Conservation (phyloP, 2,329 filamentous ascomycete species). For the Ophidiomyces ophidiicola region DNA sequence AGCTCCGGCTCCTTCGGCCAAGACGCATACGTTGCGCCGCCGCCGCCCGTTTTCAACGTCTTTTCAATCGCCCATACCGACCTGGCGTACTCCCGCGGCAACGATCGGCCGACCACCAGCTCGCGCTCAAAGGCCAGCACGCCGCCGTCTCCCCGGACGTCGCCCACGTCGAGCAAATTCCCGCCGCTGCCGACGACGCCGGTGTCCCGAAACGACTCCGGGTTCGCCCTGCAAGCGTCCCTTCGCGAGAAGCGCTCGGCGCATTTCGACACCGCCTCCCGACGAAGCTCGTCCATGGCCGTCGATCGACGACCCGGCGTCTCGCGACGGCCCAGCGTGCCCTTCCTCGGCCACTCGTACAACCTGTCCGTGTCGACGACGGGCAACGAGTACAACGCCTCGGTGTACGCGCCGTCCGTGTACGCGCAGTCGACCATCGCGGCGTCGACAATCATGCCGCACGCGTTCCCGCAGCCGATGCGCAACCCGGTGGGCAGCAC, state of each 20-base stretch:
- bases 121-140: conserved; percentile 42
- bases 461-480: conserved; percentile 23
- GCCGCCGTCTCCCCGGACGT: conserved; percentile 43
- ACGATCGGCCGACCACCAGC: conserved; percentile 67
- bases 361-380: conserved; percentile 36
- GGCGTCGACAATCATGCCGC: conserved; percentile 41
- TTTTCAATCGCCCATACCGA: conserved; percentile 68
- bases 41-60: conserved; percentile 73
- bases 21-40: conserved; percentile 44
- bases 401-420: conserved; percentile 36
- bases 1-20: conserved; percentile 75
- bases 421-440: conserved; percentile 41
- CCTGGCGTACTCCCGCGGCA: conserved; percentile 34
- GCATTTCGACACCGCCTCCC: conserved; percentile 70
- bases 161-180: conserved; percentile 63
- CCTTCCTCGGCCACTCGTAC: conserved; percentile 54
- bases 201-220: conserved; percentile 82
- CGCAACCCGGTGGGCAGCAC: conserved; percentile 22
- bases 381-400: conserved; percentile 25
- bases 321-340: conserved; percentile 52
- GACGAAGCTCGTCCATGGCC: conserved; percentile 86
- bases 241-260: conserved; percentile 88
- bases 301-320: conserved; percentile 52
- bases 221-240: conserved; percentile 72
- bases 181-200: conserved; percentile 63